A percentile compares a stretch with the other conserved stretches of the same genome.
These are phyloP conservation scores for Capsicum baccatum DNA, from an alignment of 257 asterid species.

Conservation along the genomic window DNA sequence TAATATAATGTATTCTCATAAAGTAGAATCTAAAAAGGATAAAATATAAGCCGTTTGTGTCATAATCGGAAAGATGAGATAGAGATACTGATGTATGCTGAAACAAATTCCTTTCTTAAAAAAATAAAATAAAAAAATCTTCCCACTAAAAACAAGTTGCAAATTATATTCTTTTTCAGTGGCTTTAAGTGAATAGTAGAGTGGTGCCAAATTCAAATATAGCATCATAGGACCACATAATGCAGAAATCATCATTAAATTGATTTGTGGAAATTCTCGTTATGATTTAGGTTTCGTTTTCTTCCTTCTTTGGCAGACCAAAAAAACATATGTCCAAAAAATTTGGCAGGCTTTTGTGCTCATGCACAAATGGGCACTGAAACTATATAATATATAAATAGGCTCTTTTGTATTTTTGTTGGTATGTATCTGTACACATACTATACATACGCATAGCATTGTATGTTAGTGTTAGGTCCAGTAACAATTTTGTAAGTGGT, in stretches of 20 bases:
- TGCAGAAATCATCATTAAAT: conserved; percentile 18
- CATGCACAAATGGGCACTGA: background rate
- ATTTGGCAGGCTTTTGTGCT: background rate
- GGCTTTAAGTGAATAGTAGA: background rate
- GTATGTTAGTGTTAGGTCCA: background rate
- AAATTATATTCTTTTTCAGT: background rate
- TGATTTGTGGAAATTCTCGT: conserved; percentile 16
- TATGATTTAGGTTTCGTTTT: conserved; percentile 18
- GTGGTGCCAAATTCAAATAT: conserved; percentile 3
- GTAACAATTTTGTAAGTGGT: background rate
- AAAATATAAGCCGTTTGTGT: too few species aligned
- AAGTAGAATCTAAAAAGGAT: too few species aligned
- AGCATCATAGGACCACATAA: conserved; percentile 5
- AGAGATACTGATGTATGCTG: too few species aligned
- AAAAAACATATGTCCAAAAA: background rate
- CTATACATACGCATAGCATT: too few species aligned
- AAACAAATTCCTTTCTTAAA: too few species aligned
- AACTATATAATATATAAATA: background rate
- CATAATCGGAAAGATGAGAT: too few species aligned
- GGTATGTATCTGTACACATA: background rate
- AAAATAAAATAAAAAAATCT: background rate
- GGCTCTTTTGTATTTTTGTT: background rate
- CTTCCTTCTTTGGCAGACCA: background rate
- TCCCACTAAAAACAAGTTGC: background rate
- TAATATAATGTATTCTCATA: too few species aligned